Evolutionary conservation across 2,329 filamentous ascomycete genomes (phyloP).

Genomic region (Microsporum audouinii): DNA sequence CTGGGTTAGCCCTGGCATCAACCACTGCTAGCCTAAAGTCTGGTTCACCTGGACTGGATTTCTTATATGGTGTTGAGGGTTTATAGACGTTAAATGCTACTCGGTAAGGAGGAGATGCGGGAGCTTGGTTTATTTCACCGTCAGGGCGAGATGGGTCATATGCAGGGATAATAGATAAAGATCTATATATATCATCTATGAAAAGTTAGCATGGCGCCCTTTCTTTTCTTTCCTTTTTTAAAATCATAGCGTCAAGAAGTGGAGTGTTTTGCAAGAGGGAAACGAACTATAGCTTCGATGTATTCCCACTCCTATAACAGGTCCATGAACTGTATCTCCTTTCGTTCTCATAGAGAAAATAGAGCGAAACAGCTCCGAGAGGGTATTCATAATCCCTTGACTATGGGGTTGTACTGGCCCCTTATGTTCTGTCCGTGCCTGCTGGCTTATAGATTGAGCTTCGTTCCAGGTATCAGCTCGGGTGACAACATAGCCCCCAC

Average conservation of each 20-base stretch:
- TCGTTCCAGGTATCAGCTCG: constrained; percentile 49
- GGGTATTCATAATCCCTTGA: constrained; percentile 22
- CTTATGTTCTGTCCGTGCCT: not conserved
- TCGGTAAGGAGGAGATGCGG: constrained; percentile 44
- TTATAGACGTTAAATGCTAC: constrained; percentile 79
- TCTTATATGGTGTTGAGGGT: constrained; percentile 57
- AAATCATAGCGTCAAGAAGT: not conserved
- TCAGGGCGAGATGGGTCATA: constrained; percentile 46
- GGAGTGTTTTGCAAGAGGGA: not conserved
- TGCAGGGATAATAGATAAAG: constrained; percentile 60
- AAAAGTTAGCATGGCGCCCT: constrained; percentile 40
- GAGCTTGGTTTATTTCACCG: constrained; percentile 20
- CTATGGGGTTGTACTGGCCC: constrained; percentile 8
- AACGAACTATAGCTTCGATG: constrained; percentile 43
- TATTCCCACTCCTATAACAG: constrained; percentile 42
- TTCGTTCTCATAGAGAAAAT: constrained; percentile 21
- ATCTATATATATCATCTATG: constrained; percentile 63
- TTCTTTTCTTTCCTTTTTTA: not conserved
- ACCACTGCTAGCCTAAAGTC: constrained; percentile 79
- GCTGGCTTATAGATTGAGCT: not conserved
- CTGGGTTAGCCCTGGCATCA: constrained; percentile 55
- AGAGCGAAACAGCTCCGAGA: constrained; percentile 25
- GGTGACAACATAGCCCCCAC: constrained; percentile 69
- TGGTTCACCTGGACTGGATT: constrained; percentile 63
- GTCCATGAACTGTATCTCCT: constrained; percentile 31